Base-by-base conservation (phyloP, 2,329 filamentous ascomycete genomes). In the Claviceps pazoutovae region DNA sequence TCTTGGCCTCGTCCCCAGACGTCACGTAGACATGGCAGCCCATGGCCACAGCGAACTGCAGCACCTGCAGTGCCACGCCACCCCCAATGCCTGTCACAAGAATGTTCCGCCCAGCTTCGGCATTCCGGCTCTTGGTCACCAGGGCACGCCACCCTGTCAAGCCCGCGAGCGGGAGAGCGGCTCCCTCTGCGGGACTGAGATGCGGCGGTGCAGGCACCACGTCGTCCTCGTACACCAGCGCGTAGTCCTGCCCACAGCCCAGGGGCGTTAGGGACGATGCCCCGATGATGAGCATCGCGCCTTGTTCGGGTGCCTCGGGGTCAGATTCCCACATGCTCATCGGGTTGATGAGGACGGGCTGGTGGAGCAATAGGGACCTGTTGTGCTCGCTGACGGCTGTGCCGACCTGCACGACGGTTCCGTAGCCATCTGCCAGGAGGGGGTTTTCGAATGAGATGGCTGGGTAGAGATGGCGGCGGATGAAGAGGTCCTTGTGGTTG, bases 401-500 rank as follows among this genome's bases (percentile, higher is more conserved):
- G 13, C 88, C 87, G 3, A 80, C 70, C 4, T 74, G 71, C 34
- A 83, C 75, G 4, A 97, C 87, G 53, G 78, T 71, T 51, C 90
- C 91, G 59, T 78, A 83, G 57, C 88, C 91, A 64, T 97, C 91
- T 54, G 89, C 82, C 26, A 95, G 77, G 43, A 97, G 71, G 1
- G 91, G 88, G 5, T 82, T 74, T 54, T 79, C 76, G 66, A 95
- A 95, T 13, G 85, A 84, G 50, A 88, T 84, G 59, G 80, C 84
- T 0, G 91, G 91, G 72, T 97, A 97, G 42, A 95, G 80, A 63
- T 90, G 84, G 67, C 93, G 89, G 51, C 91, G 86, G 68, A 95
- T 86, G 72, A 96, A 97, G 59, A 95, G 80, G 67, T 97, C 93
- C 60, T 90, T 86, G 72, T 97, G 93, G 73, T 97, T 97, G 49